These are phyloP conservation scores for Lepidium aucheri DNA, from an alignment of 345 rosid species.

Conservation along the genomic window DNA sequence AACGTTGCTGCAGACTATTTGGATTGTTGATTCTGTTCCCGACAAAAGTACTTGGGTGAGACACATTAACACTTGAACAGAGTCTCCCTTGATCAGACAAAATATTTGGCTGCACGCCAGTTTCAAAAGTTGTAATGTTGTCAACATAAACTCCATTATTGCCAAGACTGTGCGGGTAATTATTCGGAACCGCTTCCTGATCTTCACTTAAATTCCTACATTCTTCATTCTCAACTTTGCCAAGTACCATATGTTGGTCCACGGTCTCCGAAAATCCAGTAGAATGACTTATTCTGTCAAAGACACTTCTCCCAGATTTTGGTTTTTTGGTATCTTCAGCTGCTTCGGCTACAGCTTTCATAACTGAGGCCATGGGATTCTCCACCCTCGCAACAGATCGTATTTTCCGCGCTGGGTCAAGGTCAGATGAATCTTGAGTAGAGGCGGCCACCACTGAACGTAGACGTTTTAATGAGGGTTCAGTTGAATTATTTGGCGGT, in stretches of 20 bases:
- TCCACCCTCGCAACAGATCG: slow-evolving; percentile 60
- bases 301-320: slow-evolving; percentile 69
- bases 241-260: slow-evolving; percentile 23
- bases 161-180: slow-evolving; percentile 34
- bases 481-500: slow-evolving; percentile 37
- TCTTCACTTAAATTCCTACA: slow-evolving; percentile 29
- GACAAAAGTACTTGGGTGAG: slow-evolving; percentile 18
- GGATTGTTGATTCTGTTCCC: slow-evolving; percentile 41
- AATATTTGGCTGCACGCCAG: slow-evolving; percentile 34
- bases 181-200: slow-evolving; percentile 24
- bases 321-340: slow-evolving; percentile 62
- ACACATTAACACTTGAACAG: slow-evolving; percentile 31
- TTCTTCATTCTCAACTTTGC: slow-evolving; percentile 42
- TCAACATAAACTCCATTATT: slow-evolving; percentile 31
- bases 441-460: slow-evolving; percentile 76
- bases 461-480: slow-evolving; percentile 70
- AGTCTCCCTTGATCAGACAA: slow-evolving; percentile 37
- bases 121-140: slow-evolving; percentile 33
- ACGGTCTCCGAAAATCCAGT: slow-evolving; percentile 27
- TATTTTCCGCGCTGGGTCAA: slow-evolving; percentile 46
- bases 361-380: slow-evolving; percentile 64
- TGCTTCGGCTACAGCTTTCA: slow-evolving; percentile 92
- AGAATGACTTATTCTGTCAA: slow-evolving; percentile 77
- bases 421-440: slow-evolving; percentile 32
- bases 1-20: slow-evolving; percentile 32